phyloP scores from a whole-genome alignment of 257 asterid genomes.

The Solanum dulcamara region DNA sequence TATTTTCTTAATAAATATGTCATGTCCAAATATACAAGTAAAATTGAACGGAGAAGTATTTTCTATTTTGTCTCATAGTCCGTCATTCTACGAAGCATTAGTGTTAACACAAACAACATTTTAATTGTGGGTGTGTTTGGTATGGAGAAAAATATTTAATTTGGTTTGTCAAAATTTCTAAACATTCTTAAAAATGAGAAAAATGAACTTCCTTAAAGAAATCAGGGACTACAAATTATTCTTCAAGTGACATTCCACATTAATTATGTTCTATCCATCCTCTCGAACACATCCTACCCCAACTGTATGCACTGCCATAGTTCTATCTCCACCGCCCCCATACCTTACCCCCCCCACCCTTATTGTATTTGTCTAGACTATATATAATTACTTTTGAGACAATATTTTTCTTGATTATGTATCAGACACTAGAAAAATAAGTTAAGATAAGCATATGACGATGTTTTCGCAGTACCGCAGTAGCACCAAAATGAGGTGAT shows the following conservation, averaged over 20 bases:
- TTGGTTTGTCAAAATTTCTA: too few relatives aligned
- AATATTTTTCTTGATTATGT: neutral
- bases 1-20: too few relatives aligned
- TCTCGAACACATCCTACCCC: neutral
- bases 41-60: too few relatives aligned
- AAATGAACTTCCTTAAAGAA: neutral
- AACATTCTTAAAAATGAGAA: too few relatives aligned
- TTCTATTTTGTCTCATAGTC: neutral
- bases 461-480: fast-evolving
- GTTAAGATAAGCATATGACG: neutral
- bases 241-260: neutral
- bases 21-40: too few relatives aligned
- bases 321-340: neutral
- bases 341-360: neutral
- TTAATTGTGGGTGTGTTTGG: neutral
- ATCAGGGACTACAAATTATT: neutral
- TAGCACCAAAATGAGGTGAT: neutral
- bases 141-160: too few relatives aligned
- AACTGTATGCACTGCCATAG: neutral
- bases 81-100: neutral
- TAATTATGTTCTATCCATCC: neutral
- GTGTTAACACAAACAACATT: neutral
- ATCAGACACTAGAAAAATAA: neutral
- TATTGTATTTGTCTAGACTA: neutral
- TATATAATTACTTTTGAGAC: neutral